Conservation (phyloP, 2,329 filamentous ascomycete genomes). For the Ophiobolus disseminans region DNA sequence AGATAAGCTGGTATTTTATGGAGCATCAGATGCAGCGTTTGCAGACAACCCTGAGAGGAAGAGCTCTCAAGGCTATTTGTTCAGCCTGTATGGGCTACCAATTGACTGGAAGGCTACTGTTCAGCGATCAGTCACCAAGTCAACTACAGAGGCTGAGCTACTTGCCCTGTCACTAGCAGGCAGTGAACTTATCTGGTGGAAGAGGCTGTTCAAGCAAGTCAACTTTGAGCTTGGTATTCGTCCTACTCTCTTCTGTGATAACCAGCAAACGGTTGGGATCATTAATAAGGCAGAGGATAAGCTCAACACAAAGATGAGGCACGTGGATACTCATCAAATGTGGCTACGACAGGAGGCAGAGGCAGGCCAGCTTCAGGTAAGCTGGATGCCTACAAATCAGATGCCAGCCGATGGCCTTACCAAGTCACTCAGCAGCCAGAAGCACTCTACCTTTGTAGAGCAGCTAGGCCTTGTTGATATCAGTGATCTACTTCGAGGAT, state of each 20-base stretch:
- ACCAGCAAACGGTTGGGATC: conserved; percentile 11
- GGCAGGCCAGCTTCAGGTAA: conserved; percentile 2
- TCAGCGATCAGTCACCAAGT: conserved; percentile 17
- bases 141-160: conserved; percentile 26
- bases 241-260: conserved; percentile 13
- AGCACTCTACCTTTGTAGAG: neutral
- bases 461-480: too few species aligned
- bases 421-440: conserved; percentile 1
- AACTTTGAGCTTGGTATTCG: conserved; percentile 8
- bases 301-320: conserved; percentile 15
- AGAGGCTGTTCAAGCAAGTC: conserved; percentile 17
- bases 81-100: conserved; percentile 22
- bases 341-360: conserved; percentile 17
- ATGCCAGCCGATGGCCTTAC: conserved; percentile 15
- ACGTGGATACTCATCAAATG: conserved; percentile 17
- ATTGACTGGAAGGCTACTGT: conserved; percentile 21
- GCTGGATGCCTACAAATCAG: conserved; percentile 3
- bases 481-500: too few species aligned
- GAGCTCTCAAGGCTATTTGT: conserved; percentile 29
- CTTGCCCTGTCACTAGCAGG: conserved; percentile 11
- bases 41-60: conserved; percentile 17
- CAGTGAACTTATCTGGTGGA: conserved; percentile 13
- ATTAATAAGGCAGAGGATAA: neutral
- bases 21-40: conserved; percentile 26
- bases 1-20: conserved; percentile 17